Evolutionary conservation across 345 rosid species (phyloP).

Genomic region (Moringa oleifera): DNA sequence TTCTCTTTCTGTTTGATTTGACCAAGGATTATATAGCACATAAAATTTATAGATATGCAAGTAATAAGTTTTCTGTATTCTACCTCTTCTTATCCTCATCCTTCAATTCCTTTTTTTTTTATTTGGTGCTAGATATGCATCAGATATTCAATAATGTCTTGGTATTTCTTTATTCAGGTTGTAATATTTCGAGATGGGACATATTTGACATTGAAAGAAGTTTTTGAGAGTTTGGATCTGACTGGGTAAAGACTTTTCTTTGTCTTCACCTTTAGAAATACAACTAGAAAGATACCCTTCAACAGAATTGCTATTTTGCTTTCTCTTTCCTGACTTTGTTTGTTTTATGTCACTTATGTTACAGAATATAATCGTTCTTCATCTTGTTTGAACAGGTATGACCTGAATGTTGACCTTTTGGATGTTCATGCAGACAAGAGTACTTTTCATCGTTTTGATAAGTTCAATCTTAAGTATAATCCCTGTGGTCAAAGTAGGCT

Average conservation of each 20-base stretch:
- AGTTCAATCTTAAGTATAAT: constrained; percentile 97
- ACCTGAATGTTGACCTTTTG: constrained; percentile 92
- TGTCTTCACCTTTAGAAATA: not conserved
- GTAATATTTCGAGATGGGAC: constrained; percentile 99
- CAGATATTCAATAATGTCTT: not conserved
- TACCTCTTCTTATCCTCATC: too few relatives aligned
- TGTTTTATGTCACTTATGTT: constrained; percentile 3
- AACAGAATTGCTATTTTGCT: not conserved
- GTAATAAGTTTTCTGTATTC: not conserved
- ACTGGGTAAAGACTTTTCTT: constrained; percentile 54
- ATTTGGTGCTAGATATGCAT: constrained; percentile 7
- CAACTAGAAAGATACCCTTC: not conserved
- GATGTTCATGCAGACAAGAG: constrained; percentile 99
- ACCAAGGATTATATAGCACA: too few relatives aligned
- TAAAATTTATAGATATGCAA: not conserved
- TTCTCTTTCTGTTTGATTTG: not conserved
- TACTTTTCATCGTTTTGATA: constrained; percentile 98
- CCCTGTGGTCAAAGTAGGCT: constrained; percentile 99
- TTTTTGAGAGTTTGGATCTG: constrained; percentile 92
- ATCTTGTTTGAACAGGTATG: constrained; percentile 52
- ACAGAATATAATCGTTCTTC: constrained; percentile 1
- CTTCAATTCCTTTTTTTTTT: not conserved
- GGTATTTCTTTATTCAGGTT: constrained; percentile 48
- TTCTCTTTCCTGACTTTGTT: not conserved
- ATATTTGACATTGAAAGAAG: constrained; percentile 90